A percentile compares a stretch with the other conserved stretches of the same genome.
Evolutionary conservation across 1,284 basidiomycete species (phyloP).

Genomic region (Microbotryum lychnidis-dioicae): DNA sequence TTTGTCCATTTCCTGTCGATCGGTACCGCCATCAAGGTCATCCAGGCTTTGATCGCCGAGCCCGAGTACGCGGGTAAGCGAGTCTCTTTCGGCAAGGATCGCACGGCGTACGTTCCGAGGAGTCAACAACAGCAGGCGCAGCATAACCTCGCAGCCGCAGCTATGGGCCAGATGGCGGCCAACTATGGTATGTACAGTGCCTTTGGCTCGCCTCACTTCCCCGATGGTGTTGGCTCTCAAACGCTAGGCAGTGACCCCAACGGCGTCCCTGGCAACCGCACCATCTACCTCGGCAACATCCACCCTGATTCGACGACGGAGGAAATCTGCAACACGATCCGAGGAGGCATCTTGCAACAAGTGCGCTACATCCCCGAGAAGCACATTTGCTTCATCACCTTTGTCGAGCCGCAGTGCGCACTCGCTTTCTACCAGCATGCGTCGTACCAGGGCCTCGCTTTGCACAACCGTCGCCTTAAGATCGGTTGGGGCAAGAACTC

Average conservation of each 20-base stretch:
- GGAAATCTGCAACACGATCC: slow-evolving; percentile 85
- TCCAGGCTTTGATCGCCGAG: slow-evolving; percentile 77
- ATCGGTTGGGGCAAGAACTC: slow-evolving; percentile 87
- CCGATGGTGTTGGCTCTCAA: slow-evolving; percentile 3
- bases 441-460: slow-evolving; percentile 71
- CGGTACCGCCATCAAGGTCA: slow-evolving; percentile 83
- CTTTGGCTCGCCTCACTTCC: slow-evolving; percentile 43
- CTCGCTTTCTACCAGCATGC: slow-evolving; percentile 86
- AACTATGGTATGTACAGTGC: slow-evolving; percentile 40
- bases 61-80: slow-evolving; percentile 86
- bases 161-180: slow-evolving; percentile 36
- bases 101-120: slow-evolving; percentile 73
- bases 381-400: slow-evolving; percentile 54
- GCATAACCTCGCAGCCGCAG: slow-evolving; percentile 39
- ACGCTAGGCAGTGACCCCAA: slow-evolving; percentile 21
- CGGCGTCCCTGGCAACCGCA: slow-evolving; percentile 57
- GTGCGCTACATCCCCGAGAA: slow-evolving; percentile 87
- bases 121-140: slow-evolving; percentile 56
- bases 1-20: slow-evolving; percentile 95
- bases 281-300: slow-evolving; percentile 78
- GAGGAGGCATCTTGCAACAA: slow-evolving; percentile 76
- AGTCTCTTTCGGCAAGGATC: slow-evolving; percentile 78
- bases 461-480: slow-evolving; percentile 84
- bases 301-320: slow-evolving; percentile 85
- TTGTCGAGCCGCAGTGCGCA: slow-evolving; percentile 59